A percentile compares a stretch with the other conserved stretches of the same genome.
phyloP scores from a whole-genome alignment of 2,329 filamentous ascomycete genomes.

The Diplodia intermedia region DNA sequence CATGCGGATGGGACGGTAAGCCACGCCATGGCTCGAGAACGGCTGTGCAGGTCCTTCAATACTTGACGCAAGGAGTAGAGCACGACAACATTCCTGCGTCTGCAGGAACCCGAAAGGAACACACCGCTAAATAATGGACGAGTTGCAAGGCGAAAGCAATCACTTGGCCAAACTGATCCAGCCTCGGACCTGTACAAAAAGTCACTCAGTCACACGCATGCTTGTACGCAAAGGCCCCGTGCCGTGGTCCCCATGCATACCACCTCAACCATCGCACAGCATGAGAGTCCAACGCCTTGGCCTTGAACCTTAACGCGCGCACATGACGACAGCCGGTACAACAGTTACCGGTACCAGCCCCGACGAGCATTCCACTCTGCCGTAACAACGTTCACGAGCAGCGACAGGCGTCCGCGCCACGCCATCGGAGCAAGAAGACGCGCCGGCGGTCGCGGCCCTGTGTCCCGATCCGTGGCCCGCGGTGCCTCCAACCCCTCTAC shows the following conservation, averaged over 20 bases:
- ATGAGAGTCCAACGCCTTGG: constrained; percentile 23
- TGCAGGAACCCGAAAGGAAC: constrained; percentile 5
- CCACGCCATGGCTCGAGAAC: neutral
- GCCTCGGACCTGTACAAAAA: neutral
- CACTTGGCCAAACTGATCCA: neutral
- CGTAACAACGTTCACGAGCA: neutral
- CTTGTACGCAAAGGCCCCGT: constrained; percentile 1
- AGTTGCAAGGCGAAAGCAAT: neutral
- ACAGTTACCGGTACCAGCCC: neutral
- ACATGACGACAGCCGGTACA: constrained; percentile 12
- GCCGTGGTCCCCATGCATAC: neutral
- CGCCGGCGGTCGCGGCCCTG: too few species aligned
- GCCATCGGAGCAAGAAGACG: too few species aligned
- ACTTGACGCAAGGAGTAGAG: neutral
- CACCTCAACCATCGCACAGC: constrained; percentile 4
- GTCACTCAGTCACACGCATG: neutral
- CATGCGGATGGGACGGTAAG: neutral
- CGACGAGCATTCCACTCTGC: neutral
- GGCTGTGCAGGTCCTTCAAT: neutral
- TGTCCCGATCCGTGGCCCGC: neutral
- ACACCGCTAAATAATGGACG: neutral
- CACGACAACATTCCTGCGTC: neutral
- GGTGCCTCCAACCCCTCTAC: neutral
- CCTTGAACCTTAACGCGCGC: constrained; percentile 17
- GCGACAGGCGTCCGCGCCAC: neutral